These are phyloP conservation scores for Mortierella alpina DNA, from an alignment of 192 early-diverging fungal species.

Conservation along the genomic window DNA sequence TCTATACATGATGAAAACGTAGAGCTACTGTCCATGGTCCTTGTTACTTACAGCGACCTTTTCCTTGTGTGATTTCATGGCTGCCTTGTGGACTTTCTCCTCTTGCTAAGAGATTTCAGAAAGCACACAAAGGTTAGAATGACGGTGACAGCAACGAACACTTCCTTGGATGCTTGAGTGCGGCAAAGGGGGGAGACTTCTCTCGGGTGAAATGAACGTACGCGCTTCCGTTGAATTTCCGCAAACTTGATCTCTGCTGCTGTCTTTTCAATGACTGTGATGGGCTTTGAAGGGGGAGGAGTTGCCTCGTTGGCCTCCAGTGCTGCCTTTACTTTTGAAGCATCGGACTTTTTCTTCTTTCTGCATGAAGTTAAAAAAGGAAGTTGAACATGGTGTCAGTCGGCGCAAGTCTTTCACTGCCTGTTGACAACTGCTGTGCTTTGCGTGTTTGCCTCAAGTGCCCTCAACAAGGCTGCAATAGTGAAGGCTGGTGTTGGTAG, in stretches of 20 bases:
- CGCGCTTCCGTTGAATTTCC: slow-evolving; percentile 71
- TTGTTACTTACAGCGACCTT: slow-evolving; percentile 68
- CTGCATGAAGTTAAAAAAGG: slow-evolving; percentile 17
- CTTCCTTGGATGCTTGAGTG: neutral
- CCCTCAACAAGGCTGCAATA: neutral
- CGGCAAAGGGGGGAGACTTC: neutral
- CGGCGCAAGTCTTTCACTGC: too few relatives aligned
- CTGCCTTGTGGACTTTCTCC: slow-evolving; percentile 73
- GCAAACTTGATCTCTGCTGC: slow-evolving; percentile 79
- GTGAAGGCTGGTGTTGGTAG: neutral
- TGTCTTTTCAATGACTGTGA: slow-evolving; percentile 65
- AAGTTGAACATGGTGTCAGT: neutral
- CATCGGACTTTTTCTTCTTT: slow-evolving; percentile 65
- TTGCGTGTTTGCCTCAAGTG: too few relatives aligned
- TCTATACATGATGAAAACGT: too few relatives aligned
- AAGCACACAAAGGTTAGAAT: neutral
- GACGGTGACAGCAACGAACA: neutral
- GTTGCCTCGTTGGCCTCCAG: slow-evolving; percentile 32
- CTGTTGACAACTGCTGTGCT: too few relatives aligned
- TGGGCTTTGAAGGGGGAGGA: slow-evolving; percentile 22
- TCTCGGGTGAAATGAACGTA: slow-evolving; percentile 42
- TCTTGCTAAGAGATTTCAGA: slow-evolving; percentile 60
- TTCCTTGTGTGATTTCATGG: slow-evolving; percentile 79
- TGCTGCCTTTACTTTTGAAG: slow-evolving; percentile 43
- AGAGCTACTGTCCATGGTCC: too few relatives aligned